phyloP scores from a whole-genome alignment of 2,329 filamentous ascomycete genomes.

The Fusarium haematococcum region DNA sequence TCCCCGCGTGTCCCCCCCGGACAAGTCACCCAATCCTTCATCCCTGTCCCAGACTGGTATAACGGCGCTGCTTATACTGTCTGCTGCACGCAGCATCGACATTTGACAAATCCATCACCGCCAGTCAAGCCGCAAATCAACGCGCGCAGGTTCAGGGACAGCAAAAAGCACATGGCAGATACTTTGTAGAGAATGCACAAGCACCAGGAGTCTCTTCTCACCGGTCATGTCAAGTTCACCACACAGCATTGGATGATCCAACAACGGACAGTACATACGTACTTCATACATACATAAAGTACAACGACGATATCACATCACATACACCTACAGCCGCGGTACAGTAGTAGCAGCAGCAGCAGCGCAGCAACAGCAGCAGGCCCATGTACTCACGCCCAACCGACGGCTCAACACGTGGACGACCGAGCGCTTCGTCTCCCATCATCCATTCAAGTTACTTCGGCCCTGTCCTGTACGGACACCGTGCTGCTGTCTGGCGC shows the following conservation, averaged over 20 bases:
- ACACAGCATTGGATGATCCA: conserved; percentile 5
- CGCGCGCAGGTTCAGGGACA: conserved; percentile 2
- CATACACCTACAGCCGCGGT: conserved; percentile 31
- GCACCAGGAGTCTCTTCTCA: conserved; percentile 16
- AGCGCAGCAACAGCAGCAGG: conserved; percentile 8
- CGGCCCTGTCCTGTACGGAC: conserved; percentile 12
- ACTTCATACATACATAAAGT: conserved; percentile 18
- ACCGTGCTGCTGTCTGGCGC: background rate
- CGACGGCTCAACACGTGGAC: conserved; percentile 46
- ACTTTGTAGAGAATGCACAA: conserved; percentile 3
- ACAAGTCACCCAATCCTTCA: conserved; percentile 30
- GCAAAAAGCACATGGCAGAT: conserved; percentile 9
- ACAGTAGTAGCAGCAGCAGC: conserved; percentile 13
- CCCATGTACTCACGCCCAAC: conserved; percentile 44
- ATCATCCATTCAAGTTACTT: conserved; percentile 17
- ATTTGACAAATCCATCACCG: conserved; percentile 22
- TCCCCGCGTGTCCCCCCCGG: conserved; percentile 21
- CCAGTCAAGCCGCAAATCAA: conserved; percentile 12
- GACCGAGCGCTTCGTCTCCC: conserved; percentile 33
- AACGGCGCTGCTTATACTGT: conserved; percentile 17
- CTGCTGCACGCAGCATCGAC: conserved; percentile 22
- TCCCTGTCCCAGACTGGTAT: conserved; percentile 25
- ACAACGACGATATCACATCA: conserved; percentile 21
- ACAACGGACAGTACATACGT: conserved; percentile 21
- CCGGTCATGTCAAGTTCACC: conserved; percentile 14